Conservation (phyloP, 768 basidiomycete genomes). For the Holtermannia corniformis region DNA sequence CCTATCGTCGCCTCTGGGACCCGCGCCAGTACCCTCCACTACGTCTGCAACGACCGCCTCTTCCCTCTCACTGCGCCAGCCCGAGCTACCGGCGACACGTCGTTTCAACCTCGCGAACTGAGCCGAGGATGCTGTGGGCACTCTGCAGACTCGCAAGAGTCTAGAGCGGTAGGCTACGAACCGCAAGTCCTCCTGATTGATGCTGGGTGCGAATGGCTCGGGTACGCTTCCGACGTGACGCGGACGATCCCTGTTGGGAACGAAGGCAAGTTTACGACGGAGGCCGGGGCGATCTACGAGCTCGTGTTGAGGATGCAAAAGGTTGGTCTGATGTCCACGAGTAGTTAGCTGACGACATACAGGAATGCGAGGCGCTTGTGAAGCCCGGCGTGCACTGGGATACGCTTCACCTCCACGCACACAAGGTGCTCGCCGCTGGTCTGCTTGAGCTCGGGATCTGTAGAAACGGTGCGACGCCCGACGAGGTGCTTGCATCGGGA, state of each 20-base stretch:
- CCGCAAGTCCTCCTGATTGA: conserved; percentile 73
- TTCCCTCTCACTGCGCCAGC: conserved; percentile 29
- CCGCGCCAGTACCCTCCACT: conserved; percentile 82
- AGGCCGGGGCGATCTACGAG: conserved; percentile 72
- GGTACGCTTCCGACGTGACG: conserved; percentile 57
- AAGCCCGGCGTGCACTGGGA: conserved; percentile 86
- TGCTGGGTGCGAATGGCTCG: conserved; percentile 83
- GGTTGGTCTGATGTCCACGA: conserved; percentile 42
- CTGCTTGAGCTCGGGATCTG: conserved; percentile 70
- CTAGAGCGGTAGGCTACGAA: too few species aligned
- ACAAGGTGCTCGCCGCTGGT: conserved; percentile 67
- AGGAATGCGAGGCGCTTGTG: conserved; percentile 62
- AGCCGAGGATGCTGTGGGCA: conserved; percentile 35
- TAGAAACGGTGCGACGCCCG: conserved; percentile 52
- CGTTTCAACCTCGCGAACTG: conserved; percentile 17
- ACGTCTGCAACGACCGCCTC: conserved; percentile 68
- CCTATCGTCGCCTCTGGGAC: conserved; percentile 85
- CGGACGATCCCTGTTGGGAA: conserved; percentile 61
- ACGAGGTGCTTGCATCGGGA: conserved; percentile 60
- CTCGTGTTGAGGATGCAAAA: conserved; percentile 86
- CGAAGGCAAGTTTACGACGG: conserved; percentile 73
- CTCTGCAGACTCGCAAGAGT: conserved; percentile 38
- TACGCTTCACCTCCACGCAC: conserved; percentile 69
- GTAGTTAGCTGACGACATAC: background rate
- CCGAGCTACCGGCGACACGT: conserved; percentile 20